Evolutionary conservation across 805 yeast genomes (phyloP), one percentile per base, ranked within the genome.

Genomic region (Monosporozyma unispora): DNA sequence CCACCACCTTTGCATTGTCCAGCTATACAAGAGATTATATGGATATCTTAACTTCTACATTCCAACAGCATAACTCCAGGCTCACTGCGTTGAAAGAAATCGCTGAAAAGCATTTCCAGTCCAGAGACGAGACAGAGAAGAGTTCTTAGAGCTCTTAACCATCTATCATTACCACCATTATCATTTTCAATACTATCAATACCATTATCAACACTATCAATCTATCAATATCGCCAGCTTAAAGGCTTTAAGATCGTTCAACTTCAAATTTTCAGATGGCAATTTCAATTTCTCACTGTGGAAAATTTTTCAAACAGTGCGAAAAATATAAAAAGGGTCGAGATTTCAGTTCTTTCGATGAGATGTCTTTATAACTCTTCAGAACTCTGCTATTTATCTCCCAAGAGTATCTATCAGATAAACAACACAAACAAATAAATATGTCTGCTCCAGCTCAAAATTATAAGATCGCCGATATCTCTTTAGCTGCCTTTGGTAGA

Each of bases 401-500:
- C 14, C n/a, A n/a, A n/a, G n/a, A n/a, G n/a, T n/a, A n/a, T n/a
- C n/a, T n/a, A n/a, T n/a, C n/a, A n/a, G n/a, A n/a, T n/a, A n/a
- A n/a, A n/a, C n/a, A n/a, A n/a, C n/a, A n/a, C 23, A 35, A 44
- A n/a, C 6, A 12, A 31, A 8, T 27, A 16, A 39, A 18, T 10
- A 79, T 78, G 83, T 73, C 82, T 65, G 70, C 78, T 56, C 79
- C 80, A 64, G 80, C 84, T 60, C 75, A 72, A 62, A 85, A 82
- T 74, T 93, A 81, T 81, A 91, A 93, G 76, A 96, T 91, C 71
- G 95, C 97, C 65, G 99, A 91, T 75, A 86, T 93, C 74, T 87
- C 96, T 63, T 82, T 91, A 60, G 98, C 99, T 69, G 99, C 99
- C 70, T 91, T 93, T 74, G 99, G 99, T 77, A 89, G 99, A 81